Base-by-base conservation (phyloP, 2,329 filamentous ascomycete genomes). In the Microsporum audouinii region DNA sequence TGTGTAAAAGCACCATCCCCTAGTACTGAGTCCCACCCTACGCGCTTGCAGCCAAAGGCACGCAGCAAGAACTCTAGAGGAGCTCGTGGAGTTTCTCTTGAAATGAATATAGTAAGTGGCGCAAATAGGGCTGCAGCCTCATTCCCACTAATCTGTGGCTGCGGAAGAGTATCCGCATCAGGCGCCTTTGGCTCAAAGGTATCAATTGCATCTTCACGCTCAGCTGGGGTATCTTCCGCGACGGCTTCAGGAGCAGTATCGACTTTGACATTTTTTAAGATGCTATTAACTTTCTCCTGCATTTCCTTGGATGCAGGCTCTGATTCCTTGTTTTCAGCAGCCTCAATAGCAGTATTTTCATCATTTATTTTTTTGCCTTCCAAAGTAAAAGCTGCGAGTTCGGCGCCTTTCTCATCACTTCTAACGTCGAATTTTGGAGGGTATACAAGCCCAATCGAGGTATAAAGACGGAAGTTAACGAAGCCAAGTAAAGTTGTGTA, bases 401-500 rank as follows among this genome's bases (percentile, higher is more conserved):
- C 94, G 53, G 88, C 94, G 64, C 89, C 91, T 69, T 88, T 84
- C 72, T 96, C 91, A 71, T 97, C 94, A 76, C 89, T 92, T 71
- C 80, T 81, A 67, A 84, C 79, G 72, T 96, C 90, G 69, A 97
- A 97, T 75, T 91, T 96, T 64, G 94, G 94, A 17, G 94, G 94
- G 72, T 99, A 99, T 62, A 96, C 90, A 64, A 99, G 78, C 6
- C 94, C 94, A 65, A 95, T 80, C 0, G 89, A 86, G 0, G 91
- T 96, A 78, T 96, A 99, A 55, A 99, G 81, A 65, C 90, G 82
- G 80, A 91, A 99, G 80, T 99, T 96, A 76, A 97, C 86, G 70
- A 99, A 99, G 63, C 92, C 88, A 23, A 99, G 80, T 12, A 99
- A 82, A 3, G 92, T 97, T 70, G 95, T 96, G 80, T 99, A 99